Evolutionary conservation across 306 rosid genomes (phyloP), one percentile per base, ranked within the genome.

Genomic region (Clitoria ternatea): DNA sequence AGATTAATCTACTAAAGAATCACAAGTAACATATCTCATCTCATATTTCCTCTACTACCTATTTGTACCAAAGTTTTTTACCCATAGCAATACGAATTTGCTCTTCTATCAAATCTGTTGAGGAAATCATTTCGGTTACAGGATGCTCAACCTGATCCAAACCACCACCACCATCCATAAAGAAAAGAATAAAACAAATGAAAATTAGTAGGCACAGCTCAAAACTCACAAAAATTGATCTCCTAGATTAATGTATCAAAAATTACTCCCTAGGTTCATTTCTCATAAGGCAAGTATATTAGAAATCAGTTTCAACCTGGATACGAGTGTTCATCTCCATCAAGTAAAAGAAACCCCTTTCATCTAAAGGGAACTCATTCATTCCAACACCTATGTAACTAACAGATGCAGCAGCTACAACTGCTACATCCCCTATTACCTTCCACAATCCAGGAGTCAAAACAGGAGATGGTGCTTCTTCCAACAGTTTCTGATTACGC

Each of bases 311-410:
- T 80, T 22, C 60, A 55, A 94, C 99, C 99, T 94, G 99, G 78
- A 91, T 90, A 61, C 97, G 96, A 61, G 99, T 94, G 84, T 94
- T 94, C 99, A 94, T 94, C 87, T 94, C 99, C 99, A 94, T 91
- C 82, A 94, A 94, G 92, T 94, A 91, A 83, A 94, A 94, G 77
- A 92, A 87, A 67, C 97, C 99, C 72, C 99, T 91, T 86, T 94
- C 99, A 48, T 94, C 99, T 95, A 94, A 85, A 70, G 91, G 96
- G 79, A 94, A 94, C 86, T 94, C 97, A 42, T 91, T 54, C 1
- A 96, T 94, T 77, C 99, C 99, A 69, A 91, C 99, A 29, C 97
- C 97, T 66, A 94, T 83, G 65, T 94, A 94, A 78, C 97, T 97
- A 20, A 94, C 91, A 50, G 99, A 91, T 73, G 96, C 92, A 40